Conservation (phyloP, 2,329 filamentous ascomycete species). For the Cryphonectria nitschkei region DNA sequence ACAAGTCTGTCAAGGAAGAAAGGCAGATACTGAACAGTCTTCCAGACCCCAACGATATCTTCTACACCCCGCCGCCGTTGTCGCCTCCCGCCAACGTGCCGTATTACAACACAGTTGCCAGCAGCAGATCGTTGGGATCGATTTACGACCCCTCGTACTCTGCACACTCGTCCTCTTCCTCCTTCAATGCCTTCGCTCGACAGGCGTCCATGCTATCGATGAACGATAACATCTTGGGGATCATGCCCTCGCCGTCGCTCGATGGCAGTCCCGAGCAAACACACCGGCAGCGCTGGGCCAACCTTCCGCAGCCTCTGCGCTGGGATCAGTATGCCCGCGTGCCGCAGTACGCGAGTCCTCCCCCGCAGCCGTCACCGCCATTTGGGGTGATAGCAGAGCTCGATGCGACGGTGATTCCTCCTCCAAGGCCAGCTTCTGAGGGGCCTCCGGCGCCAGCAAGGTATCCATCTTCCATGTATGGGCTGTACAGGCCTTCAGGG, state of each 20-base stretch:
- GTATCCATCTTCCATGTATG: conserved; percentile 5
- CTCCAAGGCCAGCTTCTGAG: conserved; percentile 14
- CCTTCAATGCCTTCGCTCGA: conserved; percentile 1
- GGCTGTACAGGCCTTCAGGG: conserved; percentile 20
- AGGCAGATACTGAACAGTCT: not conserved
- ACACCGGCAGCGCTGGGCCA: not conserved
- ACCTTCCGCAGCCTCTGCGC: not conserved
- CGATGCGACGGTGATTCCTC: conserved; percentile 15
- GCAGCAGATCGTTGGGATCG: not conserved
- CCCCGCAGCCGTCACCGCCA: not conserved
- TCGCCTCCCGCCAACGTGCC: not conserved
- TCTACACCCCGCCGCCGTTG: not conserved
- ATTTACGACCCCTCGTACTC: conserved; percentile 15
- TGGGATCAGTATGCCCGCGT: not conserved
- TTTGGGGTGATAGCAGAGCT: conserved; percentile 19
- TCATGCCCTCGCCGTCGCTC: conserved; percentile 1
- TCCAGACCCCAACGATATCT: not conserved
- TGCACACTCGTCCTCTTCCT: not conserved
- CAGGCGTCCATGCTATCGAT: conserved; percentile 15
- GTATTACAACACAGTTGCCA: not conserved
- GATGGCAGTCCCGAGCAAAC: conserved; percentile 2
- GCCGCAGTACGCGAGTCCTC: conserved; percentile 1
- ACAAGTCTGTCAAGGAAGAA: not conserved
- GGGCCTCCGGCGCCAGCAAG: not conserved
- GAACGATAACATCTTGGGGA: not conserved